Conservation (phyloP, 495 filamentous ascomycete species). For the Penicillium tannophilum region DNA sequence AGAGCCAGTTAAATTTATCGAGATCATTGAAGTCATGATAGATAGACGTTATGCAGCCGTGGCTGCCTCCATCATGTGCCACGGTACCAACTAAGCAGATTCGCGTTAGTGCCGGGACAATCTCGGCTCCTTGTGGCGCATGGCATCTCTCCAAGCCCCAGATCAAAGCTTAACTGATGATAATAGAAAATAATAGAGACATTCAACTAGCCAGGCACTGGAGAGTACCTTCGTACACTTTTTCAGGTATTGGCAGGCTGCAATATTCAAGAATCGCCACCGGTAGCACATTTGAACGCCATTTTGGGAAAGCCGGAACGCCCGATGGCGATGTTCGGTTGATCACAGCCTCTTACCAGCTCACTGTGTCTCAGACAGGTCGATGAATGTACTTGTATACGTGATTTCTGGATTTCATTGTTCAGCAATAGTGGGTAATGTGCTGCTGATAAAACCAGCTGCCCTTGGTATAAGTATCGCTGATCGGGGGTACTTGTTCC, state of each 20-base stretch:
- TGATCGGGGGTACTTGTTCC: not conserved
- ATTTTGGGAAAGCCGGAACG: not conserved
- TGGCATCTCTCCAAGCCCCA: not conserved
- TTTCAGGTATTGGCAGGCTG: not conserved
- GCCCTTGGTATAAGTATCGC: not conserved
- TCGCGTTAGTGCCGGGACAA: not conserved
- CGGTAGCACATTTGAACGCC: not conserved
- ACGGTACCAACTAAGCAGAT: not conserved
- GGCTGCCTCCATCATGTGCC: not conserved
- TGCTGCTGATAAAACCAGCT: not conserved
- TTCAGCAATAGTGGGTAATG: not conserved
- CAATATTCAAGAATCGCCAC: not conserved
- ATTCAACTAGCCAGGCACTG: not conserved
- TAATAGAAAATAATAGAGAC: not conserved
- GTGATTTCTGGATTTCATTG: not conserved
- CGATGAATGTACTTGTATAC: not conserved
- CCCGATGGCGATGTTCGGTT: not conserved
- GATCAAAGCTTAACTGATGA: not conserved
- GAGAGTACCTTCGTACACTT: not conserved
- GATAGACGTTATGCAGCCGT: not conserved
- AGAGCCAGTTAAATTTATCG: too few relatives aligned
- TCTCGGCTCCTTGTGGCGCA: not conserved
- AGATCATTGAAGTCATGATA: too few relatives aligned
- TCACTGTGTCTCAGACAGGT: not conserved
- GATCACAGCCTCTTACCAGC: conserved; percentile 2